A percentile compares a stretch with the other conserved stretches of the same genome.
These are phyloP conservation scores for Discostella stelligera DNA, from an alignment of 352 stramenopile species.

Conservation along the genomic window DNA sequence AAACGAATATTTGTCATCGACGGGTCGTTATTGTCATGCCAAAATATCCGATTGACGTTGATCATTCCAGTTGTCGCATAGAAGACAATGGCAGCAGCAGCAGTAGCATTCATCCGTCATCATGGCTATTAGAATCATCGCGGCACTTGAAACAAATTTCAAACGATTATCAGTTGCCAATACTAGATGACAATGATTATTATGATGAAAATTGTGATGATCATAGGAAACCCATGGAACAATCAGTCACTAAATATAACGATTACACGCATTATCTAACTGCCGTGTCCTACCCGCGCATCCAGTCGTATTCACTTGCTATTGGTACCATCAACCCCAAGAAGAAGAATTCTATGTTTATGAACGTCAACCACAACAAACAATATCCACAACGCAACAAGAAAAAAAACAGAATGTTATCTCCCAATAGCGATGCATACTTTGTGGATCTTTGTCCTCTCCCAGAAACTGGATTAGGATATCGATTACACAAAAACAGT, in stretches of 20 bases:
- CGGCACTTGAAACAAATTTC: constrained; percentile 3
- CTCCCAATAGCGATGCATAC: constrained; percentile 23
- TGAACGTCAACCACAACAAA: too few relatives aligned
- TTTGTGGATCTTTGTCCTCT: constrained; percentile 65
- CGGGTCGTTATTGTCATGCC: background rate
- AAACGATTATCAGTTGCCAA: constrained; percentile 3
- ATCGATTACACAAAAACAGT: constrained; percentile 28
- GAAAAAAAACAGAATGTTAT: background rate
- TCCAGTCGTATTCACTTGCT: background rate
- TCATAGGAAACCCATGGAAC: too few relatives aligned
- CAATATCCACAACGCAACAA: background rate
- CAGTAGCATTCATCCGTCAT: too few relatives aligned
- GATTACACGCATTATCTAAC: too few relatives aligned
- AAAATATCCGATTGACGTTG: background rate
- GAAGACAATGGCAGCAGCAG: too few relatives aligned
- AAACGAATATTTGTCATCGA: background rate
- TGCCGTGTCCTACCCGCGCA: background rate
- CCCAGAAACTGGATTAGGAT: constrained; percentile 39
- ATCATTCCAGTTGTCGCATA: background rate
- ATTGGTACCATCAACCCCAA: background rate
- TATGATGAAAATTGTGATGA: too few relatives aligned
- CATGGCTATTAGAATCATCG: constrained; percentile 8
- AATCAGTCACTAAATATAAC: too few relatives aligned
- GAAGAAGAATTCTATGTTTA: too few relatives aligned
- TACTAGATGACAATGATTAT: background rate